A percentile compares a stretch with the other conserved stretches of the same genome.
phyloP scores from a whole-genome alignment of 1,139 yeast species.

The Magnusiomyces suaveolens region DNA sequence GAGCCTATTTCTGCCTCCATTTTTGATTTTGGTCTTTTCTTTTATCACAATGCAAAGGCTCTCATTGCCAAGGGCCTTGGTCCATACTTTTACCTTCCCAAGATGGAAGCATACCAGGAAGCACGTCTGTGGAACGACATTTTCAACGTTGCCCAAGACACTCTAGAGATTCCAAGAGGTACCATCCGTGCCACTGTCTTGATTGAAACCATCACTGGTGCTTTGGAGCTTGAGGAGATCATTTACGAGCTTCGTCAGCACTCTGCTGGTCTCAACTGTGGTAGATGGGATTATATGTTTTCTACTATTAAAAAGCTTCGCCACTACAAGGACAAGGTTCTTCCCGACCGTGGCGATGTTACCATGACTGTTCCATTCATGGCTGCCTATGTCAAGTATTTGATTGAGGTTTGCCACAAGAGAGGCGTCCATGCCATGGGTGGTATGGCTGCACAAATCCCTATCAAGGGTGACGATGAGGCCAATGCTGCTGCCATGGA shows the following conservation, averaged over 20 bases:
- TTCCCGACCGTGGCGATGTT: slow-evolving; percentile 65
- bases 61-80: slow-evolving; percentile 51
- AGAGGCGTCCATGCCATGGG: slow-evolving; percentile 73
- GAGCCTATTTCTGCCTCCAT: slow-evolving; percentile 64
- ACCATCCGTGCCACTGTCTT: slow-evolving; percentile 65
- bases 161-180: slow-evolving; percentile 51
- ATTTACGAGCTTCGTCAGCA: slow-evolving; percentile 64
- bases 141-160: slow-evolving; percentile 57
- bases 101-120: slow-evolving; percentile 69
- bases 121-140: slow-evolving; percentile 70
- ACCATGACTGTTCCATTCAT: slow-evolving; percentile 68
- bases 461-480: slow-evolving; percentile 54
- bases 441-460: slow-evolving; percentile 77
- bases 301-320: slow-evolving; percentile 58
- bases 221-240: slow-evolving; percentile 71
- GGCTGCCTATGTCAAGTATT: slow-evolving; percentile 56
- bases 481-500: slow-evolving; percentile 58
- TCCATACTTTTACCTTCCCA: slow-evolving; percentile 67
- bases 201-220: slow-evolving; percentile 66
- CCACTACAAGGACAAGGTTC: slow-evolving; percentile 47
- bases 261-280: slow-evolving; percentile 67
- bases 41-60: slow-evolving; percentile 60
- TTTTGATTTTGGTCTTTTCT: slow-evolving; percentile 67
- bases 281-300: slow-evolving; percentile 74
- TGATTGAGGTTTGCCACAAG: slow-evolving; percentile 60